These are phyloP conservation scores for Aphanomyces invadans DNA, from an alignment of 352 stramenopile species.

Conservation along the genomic window DNA sequence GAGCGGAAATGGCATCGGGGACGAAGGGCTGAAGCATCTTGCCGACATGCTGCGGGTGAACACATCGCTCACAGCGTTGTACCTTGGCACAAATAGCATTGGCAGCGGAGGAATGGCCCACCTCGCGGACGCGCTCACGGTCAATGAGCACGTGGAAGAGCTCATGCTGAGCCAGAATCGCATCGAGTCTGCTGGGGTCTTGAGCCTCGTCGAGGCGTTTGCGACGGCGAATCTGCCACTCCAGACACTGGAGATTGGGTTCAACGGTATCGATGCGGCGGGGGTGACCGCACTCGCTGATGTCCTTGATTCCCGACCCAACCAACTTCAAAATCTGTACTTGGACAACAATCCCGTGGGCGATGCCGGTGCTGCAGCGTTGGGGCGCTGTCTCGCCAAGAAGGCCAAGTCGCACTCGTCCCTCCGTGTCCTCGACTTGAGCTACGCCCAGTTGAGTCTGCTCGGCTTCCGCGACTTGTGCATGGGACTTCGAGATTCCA, in stretches of 20 bases:
- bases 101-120: constrained; percentile 50
- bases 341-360: constrained; percentile 82
- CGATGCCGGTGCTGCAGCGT: constrained; percentile 53
- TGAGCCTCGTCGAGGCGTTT: constrained; percentile 52
- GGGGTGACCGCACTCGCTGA: constrained; percentile 61
- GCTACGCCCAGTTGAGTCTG: constrained; percentile 74
- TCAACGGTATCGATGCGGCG: constrained; percentile 65
- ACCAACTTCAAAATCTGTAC: constrained; percentile 71
- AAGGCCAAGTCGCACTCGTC: no score
- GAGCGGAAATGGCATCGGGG: constrained; percentile 77
- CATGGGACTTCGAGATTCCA: constrained; percentile 53
- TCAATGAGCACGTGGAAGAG: constrained; percentile 56
- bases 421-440: constrained; percentile 66
- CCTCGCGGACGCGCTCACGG: constrained; percentile 44
- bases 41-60: constrained; percentile 51
- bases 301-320: constrained; percentile 40
- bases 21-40: constrained; percentile 50
- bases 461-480: constrained; percentile 62
- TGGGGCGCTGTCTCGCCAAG: constrained; percentile 59
- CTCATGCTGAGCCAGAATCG: constrained; percentile 73
- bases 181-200: constrained; percentile 49
- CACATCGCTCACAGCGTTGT: constrained; percentile 44
- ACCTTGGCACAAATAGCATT: constrained; percentile 76
- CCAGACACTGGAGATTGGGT: constrained; percentile 67
- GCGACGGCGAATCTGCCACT: constrained; percentile 42